Evolutionary conservation across 768 basidiomycete genomes (phyloP), one percentile per base, ranked within the genome.

Genomic region (Scleroderma bovista): DNA sequence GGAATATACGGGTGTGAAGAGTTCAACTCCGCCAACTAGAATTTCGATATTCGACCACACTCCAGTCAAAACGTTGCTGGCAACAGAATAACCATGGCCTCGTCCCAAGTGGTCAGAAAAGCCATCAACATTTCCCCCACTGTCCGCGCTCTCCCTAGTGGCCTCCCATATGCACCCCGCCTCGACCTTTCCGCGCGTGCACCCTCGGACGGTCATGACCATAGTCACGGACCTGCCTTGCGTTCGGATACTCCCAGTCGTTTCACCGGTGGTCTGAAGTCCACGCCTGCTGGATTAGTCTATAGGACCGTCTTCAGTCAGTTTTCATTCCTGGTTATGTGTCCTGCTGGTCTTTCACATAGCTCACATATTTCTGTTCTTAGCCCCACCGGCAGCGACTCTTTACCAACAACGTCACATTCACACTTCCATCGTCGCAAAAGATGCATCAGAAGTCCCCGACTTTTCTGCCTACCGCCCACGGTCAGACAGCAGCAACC

Each of bases 391-490:
- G n/a, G 64, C 81, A 17, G 79, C 80, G 16, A 68, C 73, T 50
- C 66, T 72, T 56, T 73, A 74, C 70, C 80, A 83, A 54, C 83
- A 80, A 51, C 86, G 89, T 63, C 76, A 84, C 52, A 72, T 95
- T 51, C 87, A 90, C 65, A 88, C 88, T 58, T 85, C 92, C 48
- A 77, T 81, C 40, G 72, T 75, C 48, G 73, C 73, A 59, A 80
- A 78, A 59, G 81, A 85, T 61, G 81, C 85, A 26, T 84, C 88
- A 42, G 76, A 90, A 54, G 90, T 95, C 8, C 96, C 96, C 55
- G 87, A 97, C 74, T 94, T 88, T 65, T 78, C 83, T 39, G 67
- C 82, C 41, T 97, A 98, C 76, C 82, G 84, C 60, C 75, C 84
- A 13, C 72, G 79, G 62, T 81, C 82, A 59, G 73, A 79, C 44